Evolutionary conservation across 139 green algal genomes (phyloP).

Genomic region (Zygnema cylindricum): DNA sequence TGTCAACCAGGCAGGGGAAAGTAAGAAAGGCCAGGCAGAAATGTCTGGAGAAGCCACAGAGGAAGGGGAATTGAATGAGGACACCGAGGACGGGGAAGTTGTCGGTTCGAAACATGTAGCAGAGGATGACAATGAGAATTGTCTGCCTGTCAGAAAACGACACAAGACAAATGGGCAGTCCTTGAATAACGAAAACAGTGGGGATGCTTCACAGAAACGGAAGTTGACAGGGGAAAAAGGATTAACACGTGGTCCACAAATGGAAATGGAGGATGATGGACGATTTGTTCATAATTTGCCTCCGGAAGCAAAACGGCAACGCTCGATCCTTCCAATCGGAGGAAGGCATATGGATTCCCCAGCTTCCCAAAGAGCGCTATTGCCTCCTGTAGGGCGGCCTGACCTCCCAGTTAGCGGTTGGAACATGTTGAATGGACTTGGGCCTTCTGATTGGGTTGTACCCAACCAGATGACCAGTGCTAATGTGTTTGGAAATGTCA

Average conservation of each 20-base stretch:
- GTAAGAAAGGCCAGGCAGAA: background rate
- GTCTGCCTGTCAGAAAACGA: background rate
- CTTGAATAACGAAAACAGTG: background rate
- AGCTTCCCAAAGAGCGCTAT: background rate
- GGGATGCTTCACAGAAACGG: background rate
- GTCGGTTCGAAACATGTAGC: background rate
- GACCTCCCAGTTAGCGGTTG: too few relatives aligned
- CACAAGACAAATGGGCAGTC: background rate
- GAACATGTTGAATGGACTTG: too few relatives aligned
- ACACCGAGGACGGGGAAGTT: slow-evolving; percentile 18
- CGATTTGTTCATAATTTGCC: background rate
- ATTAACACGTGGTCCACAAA: too few relatives aligned
- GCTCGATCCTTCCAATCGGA: background rate
- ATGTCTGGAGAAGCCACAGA: slow-evolving; percentile 14
- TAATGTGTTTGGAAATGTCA: background rate
- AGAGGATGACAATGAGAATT: slow-evolving; percentile 9
- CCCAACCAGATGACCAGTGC: too few relatives aligned
- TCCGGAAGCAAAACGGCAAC: background rate
- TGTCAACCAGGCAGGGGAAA: slow-evolving; percentile 4
- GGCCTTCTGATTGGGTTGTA: background rate
- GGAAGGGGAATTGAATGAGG: slow-evolving; percentile 25
- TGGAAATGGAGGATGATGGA: background rate
- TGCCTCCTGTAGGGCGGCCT: background rate
- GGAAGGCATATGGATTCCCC: background rate
- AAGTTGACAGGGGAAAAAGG: background rate